Base-by-base conservation (phyloP, 805 yeast genomes). In the Yamadazyma nakazawae region DNA sequence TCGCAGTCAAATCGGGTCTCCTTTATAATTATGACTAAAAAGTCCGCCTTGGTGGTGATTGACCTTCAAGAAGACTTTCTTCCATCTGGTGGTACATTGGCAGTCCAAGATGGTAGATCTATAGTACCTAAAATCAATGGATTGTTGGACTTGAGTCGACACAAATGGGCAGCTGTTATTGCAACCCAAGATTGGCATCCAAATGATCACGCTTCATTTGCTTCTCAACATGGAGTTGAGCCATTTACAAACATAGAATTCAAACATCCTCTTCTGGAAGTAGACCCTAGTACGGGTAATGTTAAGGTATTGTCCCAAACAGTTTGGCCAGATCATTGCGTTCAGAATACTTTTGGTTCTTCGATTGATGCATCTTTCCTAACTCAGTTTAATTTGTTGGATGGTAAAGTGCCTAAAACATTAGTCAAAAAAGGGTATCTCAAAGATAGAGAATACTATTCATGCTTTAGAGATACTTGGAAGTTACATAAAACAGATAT, bases 181-280 rank as follows among this genome's bases (percentile, higher is more conserved):
- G 83, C 88, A 34, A 84, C 96, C 2, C 81, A 84, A 59, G 98
- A 91, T 60, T 88, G 96, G 94, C 98, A 91, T 62, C 95, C 97
- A 0, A 34, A 52, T 11, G 72, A 79, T 55, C 98, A 91, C 61
- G 73, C 77, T 0, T 89, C 96, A 7, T 91, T 91, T 72, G 96
- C 97, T 0, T 74, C 84, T 0, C 77, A 75, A 40, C 90, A 89
- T 57, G 40, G 51, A 1, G 63, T 61, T 53, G 31, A 63, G 2
- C 86, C 90, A 2, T 90, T 72, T 58, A 66, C 81, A 0, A 58
- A 68, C 1, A 53, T 79, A 35, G 66, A 59, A 14, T 80, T 84
- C 58, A 42, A 56, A 1, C 79, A 82, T 41, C 91, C 94, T 0
- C 54, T 67, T 8, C 57, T 57, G 0, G 64, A 59, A 12, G 48